Evolutionary conservation across 768 basidiomycete species (phyloP).

Genomic region (Leccinum uliginosum): DNA sequence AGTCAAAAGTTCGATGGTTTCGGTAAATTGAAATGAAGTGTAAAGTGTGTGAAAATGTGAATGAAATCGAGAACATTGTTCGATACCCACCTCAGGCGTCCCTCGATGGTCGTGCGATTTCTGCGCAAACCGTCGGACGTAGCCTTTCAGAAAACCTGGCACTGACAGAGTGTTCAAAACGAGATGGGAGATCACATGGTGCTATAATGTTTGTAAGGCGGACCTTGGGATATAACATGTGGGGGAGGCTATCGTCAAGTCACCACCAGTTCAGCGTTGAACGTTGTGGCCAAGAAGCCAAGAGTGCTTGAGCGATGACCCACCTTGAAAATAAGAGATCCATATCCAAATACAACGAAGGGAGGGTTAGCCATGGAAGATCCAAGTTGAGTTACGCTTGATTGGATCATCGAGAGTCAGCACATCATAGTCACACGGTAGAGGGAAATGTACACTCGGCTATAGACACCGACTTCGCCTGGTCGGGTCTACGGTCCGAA

Average conservation of each 20-base stretch:
- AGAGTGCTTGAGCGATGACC: neutral
- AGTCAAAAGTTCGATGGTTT: neutral
- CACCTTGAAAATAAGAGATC: slow-evolving; percentile 88
- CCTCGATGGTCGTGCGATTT: slow-evolving; percentile 91
- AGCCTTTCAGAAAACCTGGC: slow-evolving; percentile 85
- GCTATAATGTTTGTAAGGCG: neutral
- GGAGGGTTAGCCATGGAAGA: slow-evolving; percentile 19
- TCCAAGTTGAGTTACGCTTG: neutral
- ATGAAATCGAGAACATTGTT: neutral
- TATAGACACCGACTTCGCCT: too few species aligned
- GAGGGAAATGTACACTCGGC: too few species aligned
- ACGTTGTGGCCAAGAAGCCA: neutral
- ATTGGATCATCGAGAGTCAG: neutral
- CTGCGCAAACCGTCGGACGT: slow-evolving; percentile 87
- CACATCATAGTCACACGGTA: neutral
- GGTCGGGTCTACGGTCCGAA: too few species aligned
- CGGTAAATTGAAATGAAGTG: neutral
- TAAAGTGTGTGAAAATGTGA: neutral
- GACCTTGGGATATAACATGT: slow-evolving; percentile 67
- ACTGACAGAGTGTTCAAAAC: slow-evolving; percentile 33
- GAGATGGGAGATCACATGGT: neutral
- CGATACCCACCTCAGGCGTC: slow-evolving; percentile 64
- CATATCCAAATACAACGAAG: slow-evolving; percentile 88
- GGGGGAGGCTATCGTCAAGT: slow-evolving; percentile 66
- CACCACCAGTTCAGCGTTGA: neutral